A percentile compares a stretch with the other conserved stretches of the same genome.
Evolutionary conservation across 2,329 filamentous ascomycete genomes (phyloP).

Genomic region (Cladosporium sp.): DNA sequence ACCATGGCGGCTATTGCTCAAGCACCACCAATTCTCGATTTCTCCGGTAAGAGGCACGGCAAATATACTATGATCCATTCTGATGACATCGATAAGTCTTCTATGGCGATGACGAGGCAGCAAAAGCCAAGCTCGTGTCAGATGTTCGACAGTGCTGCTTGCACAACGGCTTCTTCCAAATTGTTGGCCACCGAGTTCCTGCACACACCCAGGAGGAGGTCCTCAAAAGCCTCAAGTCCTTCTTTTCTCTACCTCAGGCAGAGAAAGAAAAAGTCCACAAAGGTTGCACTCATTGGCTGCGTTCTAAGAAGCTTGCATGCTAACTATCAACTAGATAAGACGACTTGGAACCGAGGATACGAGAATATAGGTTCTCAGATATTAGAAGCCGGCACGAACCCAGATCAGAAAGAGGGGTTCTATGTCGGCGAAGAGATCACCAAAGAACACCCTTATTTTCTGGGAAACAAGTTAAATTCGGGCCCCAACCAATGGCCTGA

Average conservation of each 20-base stretch:
- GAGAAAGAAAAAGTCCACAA: conserved; percentile 35
- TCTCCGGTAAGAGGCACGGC: background rate
- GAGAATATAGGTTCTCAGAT: conserved; percentile 41
- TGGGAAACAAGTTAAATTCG: conserved; percentile 10
- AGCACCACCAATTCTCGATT: conserved; percentile 10
- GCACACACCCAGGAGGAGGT: conserved; percentile 35
- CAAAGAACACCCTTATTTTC: conserved; percentile 6
- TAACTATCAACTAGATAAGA: conserved; percentile 30
- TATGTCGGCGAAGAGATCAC: conserved; percentile 39
- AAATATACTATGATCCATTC: background rate
- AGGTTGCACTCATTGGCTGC: background rate
- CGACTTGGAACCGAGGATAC: conserved; percentile 37
- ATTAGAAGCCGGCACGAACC: conserved; percentile 38
- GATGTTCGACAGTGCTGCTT: conserved; percentile 7
- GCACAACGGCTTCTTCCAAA: conserved; percentile 43
- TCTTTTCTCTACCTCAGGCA: conserved; percentile 39
- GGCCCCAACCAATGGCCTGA: conserved; percentile 15
- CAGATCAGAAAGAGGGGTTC: conserved; percentile 43
- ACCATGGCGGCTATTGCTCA: conserved; percentile 2
- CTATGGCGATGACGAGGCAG: conserved; percentile 4
- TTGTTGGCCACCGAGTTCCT: conserved; percentile 40
- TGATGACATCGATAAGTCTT: background rate
- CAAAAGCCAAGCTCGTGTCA: conserved; percentile 4
- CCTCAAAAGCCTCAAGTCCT: conserved; percentile 37
- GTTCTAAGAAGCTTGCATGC: background rate